Base-by-base conservation (phyloP, 2,329 filamentous ascomycete species). In the Epichloe glyceriae region DNA sequence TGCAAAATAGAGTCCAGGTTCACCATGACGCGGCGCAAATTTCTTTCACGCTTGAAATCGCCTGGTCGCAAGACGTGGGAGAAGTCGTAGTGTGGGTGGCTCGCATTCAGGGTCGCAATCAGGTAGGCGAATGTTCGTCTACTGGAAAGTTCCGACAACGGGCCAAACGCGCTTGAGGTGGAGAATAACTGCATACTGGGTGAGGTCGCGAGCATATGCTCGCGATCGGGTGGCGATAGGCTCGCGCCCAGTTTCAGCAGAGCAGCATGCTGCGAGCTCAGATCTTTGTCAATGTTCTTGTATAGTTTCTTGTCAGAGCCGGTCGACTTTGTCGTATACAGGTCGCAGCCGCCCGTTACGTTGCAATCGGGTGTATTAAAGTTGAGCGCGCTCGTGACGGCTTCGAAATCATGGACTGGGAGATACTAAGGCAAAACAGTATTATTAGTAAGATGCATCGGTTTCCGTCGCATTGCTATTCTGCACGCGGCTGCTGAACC, bases 291-390 rank as follows among this genome's bases (percentile, higher is more conserved):
- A 63, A 98, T 97, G 64, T 85, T 87, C 70, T 90, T 94, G 75
- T 96, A 96, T 8, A 98, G 75, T 65, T 97, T 97, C 78, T 96
- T 96, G 67, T 98, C 93, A 56, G 85, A 84, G 44, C 90, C 89
- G 50, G 91, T 89, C 33, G 93, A 90, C 70, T 98, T 98, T 26
- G 90, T 96, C 10, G 91, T 97, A 74, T 96, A 98, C 17, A 97
- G 78, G 67, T 98, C 93, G 74, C 91, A 97, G 57, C 88, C 87
- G 60, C 93, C 93, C 30, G 89, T 85, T 54, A 98, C 86, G 59
- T 91, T 87, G 64, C 88, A 90, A 65, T 97, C 91, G 48, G 86
- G 82, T 1, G 91, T 96, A 62, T 93, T 88, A 74, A 97, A 97
- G 66, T 95, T 97, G 64, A 98, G 82, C 56, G 91, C 87, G 70